Percentiles rank a stretch among this genome's conserved stretches.
These are phyloP conservation scores for Rhodosporidiobolus odoratus DNA, from an alignment of 768 basidiomycete species.

Conservation along the genomic window DNA sequence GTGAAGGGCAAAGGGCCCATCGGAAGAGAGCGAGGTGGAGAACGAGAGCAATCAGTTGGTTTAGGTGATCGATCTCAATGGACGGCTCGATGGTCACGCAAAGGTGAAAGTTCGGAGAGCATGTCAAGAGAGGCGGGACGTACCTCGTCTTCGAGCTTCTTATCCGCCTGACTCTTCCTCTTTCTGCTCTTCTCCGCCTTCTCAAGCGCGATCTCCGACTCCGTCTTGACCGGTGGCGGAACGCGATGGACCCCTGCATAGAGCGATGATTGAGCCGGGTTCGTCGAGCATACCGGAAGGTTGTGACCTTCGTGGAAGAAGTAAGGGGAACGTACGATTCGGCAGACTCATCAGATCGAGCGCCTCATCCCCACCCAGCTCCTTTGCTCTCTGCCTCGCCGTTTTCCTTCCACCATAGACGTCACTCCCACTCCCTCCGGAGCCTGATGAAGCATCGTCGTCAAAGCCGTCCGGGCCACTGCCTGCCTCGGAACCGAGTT, in stretches of 20 bases:
- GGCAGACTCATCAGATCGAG: conserved; percentile 40
- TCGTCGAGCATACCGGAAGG: no score
- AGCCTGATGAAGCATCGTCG: conserved; percentile 10
- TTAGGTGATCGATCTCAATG: no score
- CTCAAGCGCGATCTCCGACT: conserved; percentile 65
- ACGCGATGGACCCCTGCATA: neutral
- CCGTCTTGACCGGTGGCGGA: conserved; percentile 47
- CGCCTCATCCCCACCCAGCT: conserved; percentile 38
- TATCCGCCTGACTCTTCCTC: conserved; percentile 71
- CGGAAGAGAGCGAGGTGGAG: neutral
- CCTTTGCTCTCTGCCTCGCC: conserved; percentile 41
- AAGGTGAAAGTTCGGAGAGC: no score
- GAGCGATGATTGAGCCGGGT: no score
- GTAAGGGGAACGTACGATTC: conserved; percentile 4
- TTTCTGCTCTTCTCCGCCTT: conserved; percentile 77
- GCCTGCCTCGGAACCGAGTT: neutral
- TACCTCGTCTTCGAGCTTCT: conserved; percentile 79
- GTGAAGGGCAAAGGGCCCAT: neutral
- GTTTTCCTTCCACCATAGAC: conserved; percentile 38
- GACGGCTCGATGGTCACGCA: no score
- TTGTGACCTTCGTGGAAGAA: no score
- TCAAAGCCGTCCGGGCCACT: neutral
- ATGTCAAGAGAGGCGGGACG: conserved; percentile 8
- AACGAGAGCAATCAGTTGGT: neutral
- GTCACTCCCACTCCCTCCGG: conserved; percentile 6